Base-by-base conservation (phyloP, 257 asterid genomes). In the Lithospermum erythrorhizon region DNA sequence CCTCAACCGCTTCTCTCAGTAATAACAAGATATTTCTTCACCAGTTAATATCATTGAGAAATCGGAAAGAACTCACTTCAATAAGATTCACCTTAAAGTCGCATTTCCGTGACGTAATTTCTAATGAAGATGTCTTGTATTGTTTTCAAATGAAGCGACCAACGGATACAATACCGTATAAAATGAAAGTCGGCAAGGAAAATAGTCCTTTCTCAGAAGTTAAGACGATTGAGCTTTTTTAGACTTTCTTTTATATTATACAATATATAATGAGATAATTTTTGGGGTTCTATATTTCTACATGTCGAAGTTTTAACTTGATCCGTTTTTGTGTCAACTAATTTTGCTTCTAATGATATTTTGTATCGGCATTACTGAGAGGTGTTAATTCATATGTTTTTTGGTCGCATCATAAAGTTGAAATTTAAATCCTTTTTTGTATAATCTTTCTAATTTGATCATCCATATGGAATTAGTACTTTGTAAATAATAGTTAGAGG, bases 1-100 rank as follows among this genome's bases (percentile, higher is more conserved):
- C 6, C 57, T 25, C 25, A 21, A 30, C 32, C n/a, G 11, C 51
- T 13, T 18, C 55, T 63, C 35, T 67, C 81, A 91, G 98, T 95
- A 97, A 69, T 95, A 91, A 45, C 98, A 91, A 70, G 98, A 91
- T 71, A 79, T 91, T 63, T 82, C 95, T 53, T 84, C 98, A 59
- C 76, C 86, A 20, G 88, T 88, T 79, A 82, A 78, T 64, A 91
- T 91, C 18, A 97, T 97, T 7, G 97, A 67, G 98, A 91, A 81
- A 88, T 97, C 5, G 95, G 98, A 63, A 91, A 88, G 85, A 91
- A 84, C 64, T 91, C 57, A 72, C 79, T 79, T 76, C 87, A 27
- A 55, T 91, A 16, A 97, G 97, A 1, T 82, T 97, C 53, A 74
- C 79, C 55, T 65, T 91, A 21, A 70, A 88, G 64, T 79, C 98